phyloP scores from a whole-genome alignment of 768 basidiomycete genomes.

The Suillus occidentalis region DNA sequence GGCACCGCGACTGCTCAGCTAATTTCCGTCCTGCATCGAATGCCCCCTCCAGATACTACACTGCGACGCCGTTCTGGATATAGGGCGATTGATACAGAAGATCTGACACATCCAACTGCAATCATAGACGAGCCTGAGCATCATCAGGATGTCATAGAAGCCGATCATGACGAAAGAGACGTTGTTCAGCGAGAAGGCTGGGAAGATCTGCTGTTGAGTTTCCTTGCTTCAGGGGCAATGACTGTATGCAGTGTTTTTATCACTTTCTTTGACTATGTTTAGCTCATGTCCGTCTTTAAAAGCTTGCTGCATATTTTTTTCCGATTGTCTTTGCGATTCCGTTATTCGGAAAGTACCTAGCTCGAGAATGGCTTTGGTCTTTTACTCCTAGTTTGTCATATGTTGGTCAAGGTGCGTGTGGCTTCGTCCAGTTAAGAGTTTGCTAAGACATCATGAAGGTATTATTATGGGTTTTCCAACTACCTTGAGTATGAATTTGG shows the following conservation, averaged over 20 bases:
- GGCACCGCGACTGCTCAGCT: slow-evolving; percentile 96
- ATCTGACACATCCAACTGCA: slow-evolving; percentile 21
- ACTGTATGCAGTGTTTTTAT: slow-evolving; percentile 56
- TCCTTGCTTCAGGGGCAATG: slow-evolving; percentile 67
- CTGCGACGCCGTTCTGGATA: slow-evolving; percentile 62
- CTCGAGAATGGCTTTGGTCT: slow-evolving; percentile 88
- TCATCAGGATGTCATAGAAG: slow-evolving; percentile 28
- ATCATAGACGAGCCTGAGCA: slow-evolving; percentile 23
- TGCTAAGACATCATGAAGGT: slow-evolving; percentile 41
- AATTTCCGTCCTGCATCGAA: slow-evolving; percentile 83
- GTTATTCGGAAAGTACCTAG: slow-evolving; percentile 79
- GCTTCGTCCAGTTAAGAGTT: slow-evolving; percentile 4
- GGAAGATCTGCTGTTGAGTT: slow-evolving; percentile 76
- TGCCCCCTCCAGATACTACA: slow-evolving; percentile 64
- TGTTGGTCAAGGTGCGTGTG: slow-evolving; percentile 73
- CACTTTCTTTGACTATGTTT: neutral
- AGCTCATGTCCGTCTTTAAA: slow-evolving; percentile 7
- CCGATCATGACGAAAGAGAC: slow-evolving; percentile 40
- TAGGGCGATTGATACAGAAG: slow-evolving; percentile 36
- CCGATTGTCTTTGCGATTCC: slow-evolving; percentile 88
- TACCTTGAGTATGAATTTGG: slow-evolving; percentile 89
- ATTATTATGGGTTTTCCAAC: slow-evolving; percentile 99
- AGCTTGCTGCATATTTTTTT: slow-evolving; percentile 89
- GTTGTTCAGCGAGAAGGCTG: slow-evolving; percentile 69
- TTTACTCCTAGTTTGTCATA: slow-evolving; percentile 92